Evolutionary conservation across 1,284 basidiomycete genomes (phyloP).

Genomic region (Ustilago bromivora): DNA sequence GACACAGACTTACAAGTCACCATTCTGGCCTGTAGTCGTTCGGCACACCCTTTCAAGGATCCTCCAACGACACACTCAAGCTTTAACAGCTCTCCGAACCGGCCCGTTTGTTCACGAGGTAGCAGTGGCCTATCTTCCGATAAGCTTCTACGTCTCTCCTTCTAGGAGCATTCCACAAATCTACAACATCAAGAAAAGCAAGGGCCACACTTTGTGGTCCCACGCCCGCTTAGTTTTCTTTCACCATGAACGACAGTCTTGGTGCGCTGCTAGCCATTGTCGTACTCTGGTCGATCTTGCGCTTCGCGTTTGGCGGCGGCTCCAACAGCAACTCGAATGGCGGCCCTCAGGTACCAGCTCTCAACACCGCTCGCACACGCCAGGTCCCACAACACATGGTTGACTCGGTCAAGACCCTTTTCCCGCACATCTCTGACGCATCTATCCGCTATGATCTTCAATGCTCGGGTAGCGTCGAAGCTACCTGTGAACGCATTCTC

Average conservation of each 20-base stretch:
- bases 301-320: constrained; percentile 57
- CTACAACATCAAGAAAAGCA: background rate
- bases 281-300: constrained; percentile 61
- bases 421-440: constrained; percentile 62
- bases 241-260: constrained; percentile 66
- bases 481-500: constrained; percentile 61
- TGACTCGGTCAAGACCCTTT: constrained; percentile 60
- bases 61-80: too few relatives aligned
- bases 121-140: background rate
- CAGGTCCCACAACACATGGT: constrained; percentile 57
- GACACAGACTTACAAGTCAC: background rate
- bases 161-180: too few relatives aligned
- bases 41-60: too few relatives aligned
- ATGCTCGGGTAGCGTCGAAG: constrained; percentile 58
- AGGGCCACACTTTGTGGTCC: background rate
- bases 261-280: constrained; percentile 62
- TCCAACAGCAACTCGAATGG: constrained; percentile 18
- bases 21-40: background rate
- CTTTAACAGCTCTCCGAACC: too few relatives aligned
- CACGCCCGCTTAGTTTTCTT: background rate
- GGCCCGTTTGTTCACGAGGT: too few relatives aligned
- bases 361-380: constrained; percentile 43
- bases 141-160: background rate
- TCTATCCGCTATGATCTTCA: constrained; percentile 64
- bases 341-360: constrained; percentile 18